Percentiles rank a stretch among this genome's conserved stretches.
These are phyloP conservation scores for Fusarium musae DNA, from an alignment of 2,329 filamentous ascomycete species.

Conservation along the genomic window DNA sequence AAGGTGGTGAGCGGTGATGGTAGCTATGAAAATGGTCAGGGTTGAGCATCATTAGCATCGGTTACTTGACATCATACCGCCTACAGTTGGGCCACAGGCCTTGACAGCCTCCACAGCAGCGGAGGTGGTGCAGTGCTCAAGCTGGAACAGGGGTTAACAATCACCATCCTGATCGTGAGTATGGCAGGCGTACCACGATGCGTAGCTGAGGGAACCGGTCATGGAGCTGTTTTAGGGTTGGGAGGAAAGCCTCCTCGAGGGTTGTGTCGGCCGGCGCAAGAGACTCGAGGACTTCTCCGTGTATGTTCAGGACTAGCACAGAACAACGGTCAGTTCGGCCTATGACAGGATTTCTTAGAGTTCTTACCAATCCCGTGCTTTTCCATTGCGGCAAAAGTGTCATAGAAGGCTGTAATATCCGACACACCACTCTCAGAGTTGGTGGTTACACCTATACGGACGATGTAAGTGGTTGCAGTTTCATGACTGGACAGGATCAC, in stretches of 20 bases:
- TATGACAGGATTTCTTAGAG: not conserved
- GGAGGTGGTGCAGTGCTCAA: constrained; percentile 90
- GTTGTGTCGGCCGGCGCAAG: constrained; percentile 60
- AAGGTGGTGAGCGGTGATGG: constrained; percentile 89
- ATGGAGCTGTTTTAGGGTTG: constrained; percentile 80
- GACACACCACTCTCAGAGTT: constrained; percentile 77
- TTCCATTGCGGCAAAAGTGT: constrained; percentile 91
- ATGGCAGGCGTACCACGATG: constrained; percentile 58
- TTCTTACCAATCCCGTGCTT: constrained; percentile 68
- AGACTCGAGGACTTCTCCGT: constrained; percentile 78
- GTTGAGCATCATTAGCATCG: not conserved
- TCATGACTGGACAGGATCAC: not conserved
- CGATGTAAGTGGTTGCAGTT: constrained; percentile 21
- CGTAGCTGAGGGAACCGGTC: constrained; percentile 77
- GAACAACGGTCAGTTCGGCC: not conserved
- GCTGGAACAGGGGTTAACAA: constrained; percentile 32
- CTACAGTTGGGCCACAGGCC: constrained; percentile 80
- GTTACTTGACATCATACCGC: constrained; percentile 51
- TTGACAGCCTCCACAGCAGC: constrained; percentile 83
- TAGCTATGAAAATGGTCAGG: constrained; percentile 57
- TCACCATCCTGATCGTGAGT: not conserved
- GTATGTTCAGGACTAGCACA: constrained; percentile 82
- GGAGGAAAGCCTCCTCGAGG: constrained; percentile 74
- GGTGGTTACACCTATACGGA: constrained; percentile 65
- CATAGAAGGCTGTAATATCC: constrained; percentile 76